Evolutionary conservation across 2,329 filamentous ascomycete species (phyloP).

Genomic region (Xylaria sp.): DNA sequence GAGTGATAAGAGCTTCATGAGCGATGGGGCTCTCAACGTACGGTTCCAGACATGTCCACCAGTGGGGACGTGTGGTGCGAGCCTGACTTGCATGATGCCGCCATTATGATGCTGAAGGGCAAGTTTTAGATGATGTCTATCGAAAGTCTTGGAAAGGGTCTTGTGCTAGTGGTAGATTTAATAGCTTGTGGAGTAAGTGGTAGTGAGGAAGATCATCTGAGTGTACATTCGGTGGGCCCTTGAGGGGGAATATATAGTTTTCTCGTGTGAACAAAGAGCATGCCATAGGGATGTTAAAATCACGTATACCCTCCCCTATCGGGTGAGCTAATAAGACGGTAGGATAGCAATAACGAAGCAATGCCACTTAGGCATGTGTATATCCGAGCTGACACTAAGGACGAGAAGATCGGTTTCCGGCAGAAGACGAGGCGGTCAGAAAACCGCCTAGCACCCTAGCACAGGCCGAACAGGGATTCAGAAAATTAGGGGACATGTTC

Average conservation of each 20-base stretch:
- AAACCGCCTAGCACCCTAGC: conserved; percentile 3
- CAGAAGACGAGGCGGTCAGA: conserved; percentile 25
- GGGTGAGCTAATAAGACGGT: conserved; percentile 12
- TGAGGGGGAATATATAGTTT: conserved; percentile 24
- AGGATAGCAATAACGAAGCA: conserved; percentile 11
- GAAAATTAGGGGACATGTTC: background rate
- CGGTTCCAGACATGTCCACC: conserved; percentile 39
- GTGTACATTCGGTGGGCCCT: background rate
- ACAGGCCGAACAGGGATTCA: conserved; percentile 20
- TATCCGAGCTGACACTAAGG: conserved; percentile 22
- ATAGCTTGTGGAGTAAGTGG: background rate
- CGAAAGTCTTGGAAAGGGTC: background rate
- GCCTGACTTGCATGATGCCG: conserved; percentile 26
- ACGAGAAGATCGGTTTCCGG: conserved; percentile 14
- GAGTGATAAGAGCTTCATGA: background rate
- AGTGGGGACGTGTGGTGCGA: conserved; percentile 23
- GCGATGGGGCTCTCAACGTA: conserved; percentile 14
- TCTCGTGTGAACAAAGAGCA: background rate
- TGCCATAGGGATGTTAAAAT: background rate
- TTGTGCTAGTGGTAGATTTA: background rate
- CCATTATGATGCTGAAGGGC: conserved; percentile 28
- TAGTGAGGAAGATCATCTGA: background rate
- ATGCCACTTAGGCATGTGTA: conserved; percentile 19
- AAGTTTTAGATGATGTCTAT: background rate
- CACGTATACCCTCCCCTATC: conserved; percentile 5